A percentile compares a stretch with the other conserved stretches of the same genome.
These are phyloP conservation scores for Candida mattraensis DNA, from an alignment of 805 yeast genomes.

Conservation along the genomic window DNA sequence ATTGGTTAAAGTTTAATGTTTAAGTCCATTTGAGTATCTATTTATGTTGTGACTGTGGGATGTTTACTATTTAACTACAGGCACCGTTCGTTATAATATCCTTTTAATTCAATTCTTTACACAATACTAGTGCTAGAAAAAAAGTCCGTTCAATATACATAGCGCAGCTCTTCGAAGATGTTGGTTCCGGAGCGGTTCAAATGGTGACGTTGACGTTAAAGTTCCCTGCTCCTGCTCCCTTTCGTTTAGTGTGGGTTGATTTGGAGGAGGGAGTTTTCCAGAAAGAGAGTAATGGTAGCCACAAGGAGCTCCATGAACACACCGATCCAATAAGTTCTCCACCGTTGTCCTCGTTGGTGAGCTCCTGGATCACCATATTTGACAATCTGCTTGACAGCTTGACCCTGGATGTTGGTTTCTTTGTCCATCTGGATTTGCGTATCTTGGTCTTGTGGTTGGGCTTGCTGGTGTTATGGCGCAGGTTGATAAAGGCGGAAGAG, in stretches of 20 bases:
- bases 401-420: constrained; percentile 30
- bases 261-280: constrained; percentile 16
- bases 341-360: constrained; percentile 20
- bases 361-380: constrained; percentile 23
- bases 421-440: constrained; percentile 32
- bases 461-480: constrained; percentile 21
- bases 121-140: too few species aligned
- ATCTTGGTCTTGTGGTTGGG: constrained; percentile 30
- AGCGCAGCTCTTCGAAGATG: too few species aligned
- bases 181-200: neutral
- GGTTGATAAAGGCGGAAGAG: constrained; percentile 29
- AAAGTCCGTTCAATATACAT: neutral
- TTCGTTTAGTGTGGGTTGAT: constrained; percentile 4
- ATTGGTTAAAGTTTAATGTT: constrained; percentile 37
- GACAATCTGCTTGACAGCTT: constrained; percentile 25
- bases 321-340: constrained; percentile 19
- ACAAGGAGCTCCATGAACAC: constrained; percentile 21
- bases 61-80: too few species aligned
- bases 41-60: too few species aligned
- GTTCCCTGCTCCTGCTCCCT: constrained; percentile 14
- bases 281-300: constrained; percentile 18
- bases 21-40: too few species aligned
- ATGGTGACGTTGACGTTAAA: constrained; percentile 20
- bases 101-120: too few species aligned
- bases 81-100: too few species aligned